These are phyloP conservation scores for Colletotrichum musae DNA, from an alignment of 2,329 filamentous ascomycete species.

Conservation along the genomic window DNA sequence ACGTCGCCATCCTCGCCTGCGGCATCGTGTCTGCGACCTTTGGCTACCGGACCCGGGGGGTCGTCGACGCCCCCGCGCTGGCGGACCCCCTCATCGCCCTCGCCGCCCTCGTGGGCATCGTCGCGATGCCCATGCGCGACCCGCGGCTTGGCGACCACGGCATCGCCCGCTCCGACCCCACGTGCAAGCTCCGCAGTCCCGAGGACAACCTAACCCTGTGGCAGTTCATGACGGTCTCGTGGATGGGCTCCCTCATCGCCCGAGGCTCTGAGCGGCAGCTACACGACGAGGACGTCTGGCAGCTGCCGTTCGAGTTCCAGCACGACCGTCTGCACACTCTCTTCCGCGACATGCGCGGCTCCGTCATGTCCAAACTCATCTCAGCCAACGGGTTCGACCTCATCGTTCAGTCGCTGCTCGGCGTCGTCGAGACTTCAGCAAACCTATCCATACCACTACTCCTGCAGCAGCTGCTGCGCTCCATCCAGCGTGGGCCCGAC, in stretches of 20 bases:
- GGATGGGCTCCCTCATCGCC: slow-evolving; percentile 82
- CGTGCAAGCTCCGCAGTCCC: slow-evolving; percentile 73
- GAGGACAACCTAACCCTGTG: slow-evolving; percentile 86
- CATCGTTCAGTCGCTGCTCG: slow-evolving; percentile 75
- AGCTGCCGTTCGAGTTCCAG: slow-evolving; percentile 84
- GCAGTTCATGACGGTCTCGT: slow-evolving; percentile 88
- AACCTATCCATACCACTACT: slow-evolving; percentile 76
- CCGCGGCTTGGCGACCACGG: slow-evolving; percentile 65
- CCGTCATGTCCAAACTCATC: slow-evolving; percentile 78
- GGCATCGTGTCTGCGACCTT: slow-evolving; percentile 49
- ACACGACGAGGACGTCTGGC: slow-evolving; percentile 86
- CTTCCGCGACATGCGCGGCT: slow-evolving; percentile 81
- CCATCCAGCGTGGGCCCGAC: slow-evolving; percentile 70
- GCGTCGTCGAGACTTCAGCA: slow-evolving; percentile 71
- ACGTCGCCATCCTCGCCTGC: slow-evolving; percentile 52
- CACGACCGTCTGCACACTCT: slow-evolving; percentile 80
- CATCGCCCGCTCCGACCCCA: slow-evolving; percentile 74
- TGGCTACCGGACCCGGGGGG: slow-evolving; percentile 39
- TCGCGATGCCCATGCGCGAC: slow-evolving; percentile 80
- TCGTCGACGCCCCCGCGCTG: slow-evolving; percentile 45
- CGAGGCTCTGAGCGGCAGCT: slow-evolving; percentile 76
- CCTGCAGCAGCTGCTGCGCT: slow-evolving; percentile 78
- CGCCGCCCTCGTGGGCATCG: slow-evolving; percentile 50
- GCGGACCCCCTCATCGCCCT: slow-evolving; percentile 44
- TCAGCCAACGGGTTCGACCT: slow-evolving; percentile 86